Evolutionary conservation across 2,329 filamentous ascomycete genomes (phyloP), one percentile per base, ranked within the genome.

Genomic region (Trichoderma harzianum): DNA sequence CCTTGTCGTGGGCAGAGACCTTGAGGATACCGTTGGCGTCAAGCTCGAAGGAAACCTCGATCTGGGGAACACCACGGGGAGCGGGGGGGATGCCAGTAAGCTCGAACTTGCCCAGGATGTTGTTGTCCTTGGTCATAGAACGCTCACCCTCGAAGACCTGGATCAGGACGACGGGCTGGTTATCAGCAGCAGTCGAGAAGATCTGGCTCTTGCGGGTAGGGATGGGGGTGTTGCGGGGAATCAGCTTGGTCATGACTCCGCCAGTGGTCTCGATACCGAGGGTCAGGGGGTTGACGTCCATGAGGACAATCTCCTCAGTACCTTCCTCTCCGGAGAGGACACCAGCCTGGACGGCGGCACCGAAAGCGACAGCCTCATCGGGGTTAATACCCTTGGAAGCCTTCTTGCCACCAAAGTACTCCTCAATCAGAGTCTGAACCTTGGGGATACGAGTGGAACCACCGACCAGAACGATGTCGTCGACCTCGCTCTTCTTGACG

Each of bases 381-480:
- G 96, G 96, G 90, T 98, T 98, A 83, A 99, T 97, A 85, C 94
- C 94, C 93, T 98, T 98, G 89, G 92, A 95, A 78, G 95, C 94
- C 89, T 96, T 95, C 93, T 98, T 98, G 84, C 95, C 92, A 78
- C 82, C 87, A 83, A 98, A 98, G 90, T 89, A 98, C 85, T 98
- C 95, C 88, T 98, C 94, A 76, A 98, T 93, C 81, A 98, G 91
- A 78, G 90, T 83, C 86, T 97, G 92, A 76, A 98, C 95, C 92
- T 98, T 98, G 83, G 96, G 95, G 78, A 99, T 98, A 93, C 96
- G 95, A 76, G 96, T 98, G 74, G 96, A 98, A 84, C 96, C 96
- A 91, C 96, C 96, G 75, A 98, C 95, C 66, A 98, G 91, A 76
- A 99, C 96, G 77, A 99, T 98, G 82, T 98, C 96, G 79, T 98